Conservation (phyloP, 2,329 filamentous ascomycete genomes). For the Lasiodiplodia sp. region DNA sequence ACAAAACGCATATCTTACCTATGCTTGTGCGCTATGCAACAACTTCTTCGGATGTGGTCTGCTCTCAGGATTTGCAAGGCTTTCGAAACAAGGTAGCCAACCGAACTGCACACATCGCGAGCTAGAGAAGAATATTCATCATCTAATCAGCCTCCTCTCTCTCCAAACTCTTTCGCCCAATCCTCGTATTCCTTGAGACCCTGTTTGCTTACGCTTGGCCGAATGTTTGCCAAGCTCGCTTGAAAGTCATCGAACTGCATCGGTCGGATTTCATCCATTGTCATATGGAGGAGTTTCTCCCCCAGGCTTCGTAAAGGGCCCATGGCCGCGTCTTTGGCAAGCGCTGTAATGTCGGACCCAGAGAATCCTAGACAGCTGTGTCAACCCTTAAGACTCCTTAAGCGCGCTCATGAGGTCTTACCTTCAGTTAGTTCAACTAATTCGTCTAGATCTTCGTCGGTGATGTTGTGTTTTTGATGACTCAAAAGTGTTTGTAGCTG, state of each 20-base stretch:
- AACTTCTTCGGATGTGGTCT: background rate
- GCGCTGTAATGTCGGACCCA: conserved; percentile 92
- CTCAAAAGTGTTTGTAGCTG: conserved; percentile 82
- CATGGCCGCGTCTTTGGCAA: conserved; percentile 98
- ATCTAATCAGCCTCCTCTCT: conserved; percentile 73
- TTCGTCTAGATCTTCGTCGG: conserved; percentile 72
- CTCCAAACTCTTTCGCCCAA: conserved; percentile 93
- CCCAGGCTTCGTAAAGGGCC: conserved; percentile 89
- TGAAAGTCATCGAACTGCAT: conserved; percentile 85
- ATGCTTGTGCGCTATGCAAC: background rate
- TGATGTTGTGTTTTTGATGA: conserved; percentile 85
- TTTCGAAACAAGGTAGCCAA: background rate
- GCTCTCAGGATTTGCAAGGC: background rate
- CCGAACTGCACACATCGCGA: background rate
- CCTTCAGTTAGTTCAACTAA: conserved; percentile 86
- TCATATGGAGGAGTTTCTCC: conserved; percentile 87
- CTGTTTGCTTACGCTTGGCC: conserved; percentile 86
- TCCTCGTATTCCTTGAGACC: conserved; percentile 90
- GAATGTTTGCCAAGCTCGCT: conserved; percentile 81
- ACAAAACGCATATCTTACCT: background rate
- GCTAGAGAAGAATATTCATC: background rate
- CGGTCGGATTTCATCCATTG: conserved; percentile 90
- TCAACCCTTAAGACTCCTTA: background rate
- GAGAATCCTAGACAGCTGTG: conserved; percentile 77
- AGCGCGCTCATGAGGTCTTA: conserved; percentile 46